phyloP scores from a whole-genome alignment of 257 asterid species.

The Gynochthodes officinalis region DNA sequence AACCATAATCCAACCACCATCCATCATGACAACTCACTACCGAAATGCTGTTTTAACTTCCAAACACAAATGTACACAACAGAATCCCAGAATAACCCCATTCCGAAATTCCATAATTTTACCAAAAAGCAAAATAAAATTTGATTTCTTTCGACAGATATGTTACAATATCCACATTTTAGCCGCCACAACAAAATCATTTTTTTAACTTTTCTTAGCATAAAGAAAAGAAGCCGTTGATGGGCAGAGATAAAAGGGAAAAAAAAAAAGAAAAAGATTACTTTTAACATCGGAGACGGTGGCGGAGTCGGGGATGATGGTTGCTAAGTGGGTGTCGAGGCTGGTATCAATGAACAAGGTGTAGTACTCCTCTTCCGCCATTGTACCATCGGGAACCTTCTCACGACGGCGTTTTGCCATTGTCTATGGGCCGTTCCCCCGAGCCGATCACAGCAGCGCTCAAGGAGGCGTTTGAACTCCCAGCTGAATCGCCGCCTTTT shows the following conservation, averaged over 20 bases:
- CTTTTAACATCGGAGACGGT: conserved; percentile 58
- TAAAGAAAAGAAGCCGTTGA: no score
- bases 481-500: not conserved
- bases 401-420: conserved; percentile 57
- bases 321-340: conserved; percentile 57
- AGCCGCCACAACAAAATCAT: no score
- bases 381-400: conserved; percentile 22
- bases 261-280: conserved; percentile 14
- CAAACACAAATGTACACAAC: not conserved
- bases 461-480: not conserved
- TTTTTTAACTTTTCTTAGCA: no score
- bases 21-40: not conserved
- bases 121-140: not conserved
- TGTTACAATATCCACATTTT: no score
- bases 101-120: not conserved
- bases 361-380: conserved; percentile 12
- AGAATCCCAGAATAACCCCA: not conserved
- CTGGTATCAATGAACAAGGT: conserved; percentile 60
- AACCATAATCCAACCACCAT: not conserved
- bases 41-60: not conserved
- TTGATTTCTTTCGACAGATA: no score
- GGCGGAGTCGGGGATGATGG: conserved; percentile 41
- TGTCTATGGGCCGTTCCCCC: conserved; percentile 3
- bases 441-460: not conserved
- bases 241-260: not conserved